These are phyloP conservation scores for Aschersonia sp. DNA, from an alignment of 2,329 filamentous ascomycete genomes.

Conservation along the genomic window DNA sequence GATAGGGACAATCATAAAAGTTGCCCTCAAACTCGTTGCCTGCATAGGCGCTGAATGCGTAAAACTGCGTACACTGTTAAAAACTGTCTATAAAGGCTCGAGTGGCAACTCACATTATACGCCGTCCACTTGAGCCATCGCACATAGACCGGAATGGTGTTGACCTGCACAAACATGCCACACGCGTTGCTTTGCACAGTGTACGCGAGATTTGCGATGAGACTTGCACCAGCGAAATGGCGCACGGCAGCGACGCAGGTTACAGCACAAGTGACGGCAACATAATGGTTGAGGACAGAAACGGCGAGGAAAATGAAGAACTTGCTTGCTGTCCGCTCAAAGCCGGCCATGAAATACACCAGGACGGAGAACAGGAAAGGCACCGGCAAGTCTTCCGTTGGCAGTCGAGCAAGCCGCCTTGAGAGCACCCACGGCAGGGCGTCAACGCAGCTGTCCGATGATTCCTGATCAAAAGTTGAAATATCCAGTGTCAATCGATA, in stretches of 20 bases:
- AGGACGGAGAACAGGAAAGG: slow-evolving; percentile 57
- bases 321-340: slow-evolving; percentile 44
- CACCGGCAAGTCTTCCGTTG: slow-evolving; percentile 59
- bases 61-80: slow-evolving; percentile 34
- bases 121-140: slow-evolving; percentile 57
- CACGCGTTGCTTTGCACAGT: slow-evolving; percentile 63
- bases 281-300: slow-evolving; percentile 56
- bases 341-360: slow-evolving; percentile 67
- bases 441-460: slow-evolving; percentile 56
- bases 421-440: slow-evolving; percentile 57
- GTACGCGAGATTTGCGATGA: slow-evolving; percentile 59
- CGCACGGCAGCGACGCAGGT: slow-evolving; percentile 50
- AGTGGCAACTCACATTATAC: slow-evolving; percentile 4
- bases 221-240: slow-evolving; percentile 54
- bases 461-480: slow-evolving; percentile 60
- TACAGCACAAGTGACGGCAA: slow-evolving; percentile 57
- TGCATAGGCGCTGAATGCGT: slow-evolving; percentile 55
- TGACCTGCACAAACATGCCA: slow-evolving; percentile 61
- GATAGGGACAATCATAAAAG: slow-evolving; percentile 59
- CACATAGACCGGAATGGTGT: slow-evolving; percentile 63
- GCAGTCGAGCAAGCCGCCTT: slow-evolving; percentile 50
- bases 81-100: background rate
- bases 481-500: slow-evolving; percentile 66
- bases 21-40: slow-evolving; percentile 59
- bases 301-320: slow-evolving; percentile 63